Percentiles rank a stretch among this genome's conserved stretches.
Conservation (phyloP, 495 filamentous ascomycete genomes). For the Achaetomiella virescens region DNA sequence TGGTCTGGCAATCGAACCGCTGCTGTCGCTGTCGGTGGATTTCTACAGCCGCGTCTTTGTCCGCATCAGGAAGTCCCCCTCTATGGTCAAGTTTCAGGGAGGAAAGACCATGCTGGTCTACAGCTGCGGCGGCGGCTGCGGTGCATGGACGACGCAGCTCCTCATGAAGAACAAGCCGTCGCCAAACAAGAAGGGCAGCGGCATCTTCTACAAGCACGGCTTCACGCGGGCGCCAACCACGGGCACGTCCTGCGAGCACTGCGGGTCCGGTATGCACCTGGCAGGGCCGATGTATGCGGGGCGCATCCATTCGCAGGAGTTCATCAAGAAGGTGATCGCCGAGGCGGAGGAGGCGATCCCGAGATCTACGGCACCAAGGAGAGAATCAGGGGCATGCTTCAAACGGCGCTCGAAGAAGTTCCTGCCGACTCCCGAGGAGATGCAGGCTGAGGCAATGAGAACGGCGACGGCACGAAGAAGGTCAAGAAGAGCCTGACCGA, state of each 20-base stretch:
- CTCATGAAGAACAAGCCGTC: slow-evolving; percentile 59
- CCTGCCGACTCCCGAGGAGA: slow-evolving; percentile 31
- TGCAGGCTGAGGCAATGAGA: slow-evolving; percentile 5
- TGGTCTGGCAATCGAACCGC: slow-evolving; percentile 83
- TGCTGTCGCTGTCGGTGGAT: slow-evolving; percentile 89
- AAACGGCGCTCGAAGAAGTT: slow-evolving; percentile 75
- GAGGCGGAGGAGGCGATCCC: slow-evolving; percentile 55
- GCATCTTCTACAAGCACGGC: slow-evolving; percentile 64
- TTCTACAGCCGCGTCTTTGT: slow-evolving; percentile 93
- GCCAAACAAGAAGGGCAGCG: slow-evolving; percentile 61
- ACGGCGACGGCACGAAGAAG: slow-evolving; percentile 21
- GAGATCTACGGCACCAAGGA: slow-evolving; percentile 68
- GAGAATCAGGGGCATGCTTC: slow-evolving; percentile 87
- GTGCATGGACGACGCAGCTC: slow-evolving; percentile 74
- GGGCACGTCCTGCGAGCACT: slow-evolving; percentile 65
- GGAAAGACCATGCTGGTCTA: slow-evolving; percentile 91
- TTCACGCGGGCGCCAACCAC: slow-evolving; percentile 62
- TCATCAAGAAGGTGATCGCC: slow-evolving; percentile 68
- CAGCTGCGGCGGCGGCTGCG: slow-evolving; percentile 83
- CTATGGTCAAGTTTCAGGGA: slow-evolving; percentile 79
- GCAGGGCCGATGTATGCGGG: slow-evolving; percentile 93
- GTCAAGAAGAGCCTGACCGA: slow-evolving; percentile 30
- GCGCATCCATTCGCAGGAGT: slow-evolving; percentile 74
- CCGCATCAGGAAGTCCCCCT: slow-evolving; percentile 67
- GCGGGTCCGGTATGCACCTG: slow-evolving; percentile 77